Evolutionary conservation across 1,139 yeast species (phyloP), one percentile per base, ranked within the genome.

Genomic region (Diutina neorugosa): DNA sequence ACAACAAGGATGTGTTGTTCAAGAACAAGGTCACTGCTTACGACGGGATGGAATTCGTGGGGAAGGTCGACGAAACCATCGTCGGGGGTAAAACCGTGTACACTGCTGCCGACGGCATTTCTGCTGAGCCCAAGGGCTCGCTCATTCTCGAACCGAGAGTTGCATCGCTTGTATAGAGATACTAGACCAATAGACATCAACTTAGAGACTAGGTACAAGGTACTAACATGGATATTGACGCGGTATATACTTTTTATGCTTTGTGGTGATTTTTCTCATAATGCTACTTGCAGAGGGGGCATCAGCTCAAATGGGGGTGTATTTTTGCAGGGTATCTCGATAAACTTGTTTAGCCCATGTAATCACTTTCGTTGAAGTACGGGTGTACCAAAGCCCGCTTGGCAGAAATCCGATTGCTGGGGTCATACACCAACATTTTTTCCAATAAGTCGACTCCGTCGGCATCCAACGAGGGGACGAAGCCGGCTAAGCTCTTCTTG

Each of bases 351-450:
- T 40, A 40, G 16, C 40, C 40, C 21, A 27, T 23, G 21, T 46
- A 46, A 14, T 46, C 21, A 6, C 51, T 23, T n/a, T 82, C 89
- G 59, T 78, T 81, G 71, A 93, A 94, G 68, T 93, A 93, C 12
- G 96, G 95, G 69, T 93, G 98, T 57, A 79, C 68, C 58, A 91
- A 77, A 2, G 98, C 96, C 58, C 97, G 77, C 70, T 91, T 91
- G 52, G 98, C 98, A 63, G 96, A 86, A 62, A 93, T 87, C 67
- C 99, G 78, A 59, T 86, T 82, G 55, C 96, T 91, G 21, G 98
- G 98, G 67, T 93, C 98, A 67, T 89, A 93, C 8, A 86, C 83
- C 59, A 94, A 76, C 73, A 93, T 76, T 58, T 82, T 84, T 63
- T 81, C 86, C 61, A 93, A 76, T 58, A 93, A 75, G 64, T 91